Percentiles rank a stretch among this genome's conserved stretches.
These are phyloP conservation scores for Pyrenochaeta sp. DNA, from an alignment of 2,329 filamentous ascomycete genomes.

Conservation along the genomic window DNA sequence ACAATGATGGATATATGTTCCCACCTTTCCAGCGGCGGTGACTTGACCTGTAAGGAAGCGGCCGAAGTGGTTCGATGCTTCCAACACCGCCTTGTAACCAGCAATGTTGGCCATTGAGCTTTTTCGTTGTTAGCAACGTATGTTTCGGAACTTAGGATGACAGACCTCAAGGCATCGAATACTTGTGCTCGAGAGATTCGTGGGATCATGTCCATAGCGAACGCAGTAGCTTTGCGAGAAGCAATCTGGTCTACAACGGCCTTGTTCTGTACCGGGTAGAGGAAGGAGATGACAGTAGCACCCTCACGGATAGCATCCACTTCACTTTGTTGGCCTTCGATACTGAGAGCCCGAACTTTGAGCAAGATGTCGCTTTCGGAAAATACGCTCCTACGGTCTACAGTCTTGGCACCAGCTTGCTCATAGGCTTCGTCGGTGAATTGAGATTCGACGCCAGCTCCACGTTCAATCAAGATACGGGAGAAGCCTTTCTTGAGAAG, in stretches of 20 bases:
- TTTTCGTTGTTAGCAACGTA: slow-evolving; percentile 13
- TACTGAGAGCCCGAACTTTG: slow-evolving; percentile 79
- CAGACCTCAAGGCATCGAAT: slow-evolving; percentile 75
- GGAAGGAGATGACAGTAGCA: slow-evolving; percentile 80
- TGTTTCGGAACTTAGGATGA: background rate
- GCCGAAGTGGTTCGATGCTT: slow-evolving; percentile 88
- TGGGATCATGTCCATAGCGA: slow-evolving; percentile 94
- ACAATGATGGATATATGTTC: background rate
- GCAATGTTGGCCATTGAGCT: slow-evolving; percentile 96
- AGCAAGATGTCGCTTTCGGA: slow-evolving; percentile 78
- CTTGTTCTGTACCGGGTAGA: slow-evolving; percentile 84
- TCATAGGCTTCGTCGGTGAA: slow-evolving; percentile 81
- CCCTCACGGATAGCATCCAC: slow-evolving; percentile 71
- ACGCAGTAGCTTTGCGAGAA: slow-evolving; percentile 73
- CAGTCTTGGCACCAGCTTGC: slow-evolving; percentile 78
- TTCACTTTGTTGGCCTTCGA: slow-evolving; percentile 67
- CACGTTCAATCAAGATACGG: slow-evolving; percentile 78
- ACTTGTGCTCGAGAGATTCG: slow-evolving; percentile 88
- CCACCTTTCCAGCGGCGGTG: slow-evolving; percentile 75
- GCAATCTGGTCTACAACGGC: slow-evolving; percentile 76
- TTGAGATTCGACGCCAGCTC: slow-evolving; percentile 78
- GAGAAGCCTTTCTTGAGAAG: slow-evolving; percentile 86
- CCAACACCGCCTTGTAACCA: slow-evolving; percentile 89
- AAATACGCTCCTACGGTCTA: slow-evolving; percentile 75
- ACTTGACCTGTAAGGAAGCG: slow-evolving; percentile 89